Conservation (phyloP, 2,329 filamentous ascomycete genomes). For the Scedosporium boydii region DNA sequence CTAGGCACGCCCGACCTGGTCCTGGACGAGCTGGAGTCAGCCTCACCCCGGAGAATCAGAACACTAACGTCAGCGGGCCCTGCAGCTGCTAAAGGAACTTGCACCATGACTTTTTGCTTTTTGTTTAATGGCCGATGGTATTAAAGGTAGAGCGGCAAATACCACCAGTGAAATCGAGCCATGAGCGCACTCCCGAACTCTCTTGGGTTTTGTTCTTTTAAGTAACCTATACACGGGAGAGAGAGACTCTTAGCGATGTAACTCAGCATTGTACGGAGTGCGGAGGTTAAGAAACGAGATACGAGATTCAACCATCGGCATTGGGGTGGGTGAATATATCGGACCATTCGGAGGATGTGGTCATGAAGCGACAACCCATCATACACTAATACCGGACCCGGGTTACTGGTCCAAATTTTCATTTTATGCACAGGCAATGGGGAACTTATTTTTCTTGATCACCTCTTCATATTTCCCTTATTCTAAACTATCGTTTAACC, state of each 20-base stretch:
- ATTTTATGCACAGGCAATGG: background rate
- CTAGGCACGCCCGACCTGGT: slow-evolving; percentile 66
- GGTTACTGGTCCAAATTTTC: background rate
- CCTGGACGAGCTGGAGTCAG: slow-evolving; percentile 48
- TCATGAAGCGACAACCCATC: background rate
- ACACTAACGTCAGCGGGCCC: slow-evolving; percentile 45
- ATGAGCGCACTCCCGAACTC: background rate
- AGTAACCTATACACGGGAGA: background rate
- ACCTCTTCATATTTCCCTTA: background rate
- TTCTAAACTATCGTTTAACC: background rate
- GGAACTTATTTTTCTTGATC: background rate
- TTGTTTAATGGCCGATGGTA: slow-evolving; percentile 1
- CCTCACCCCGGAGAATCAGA: slow-evolving; percentile 45
- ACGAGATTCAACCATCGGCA: background rate
- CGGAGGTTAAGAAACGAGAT: background rate
- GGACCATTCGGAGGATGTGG: background rate
- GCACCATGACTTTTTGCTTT: background rate
- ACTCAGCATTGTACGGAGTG: background rate
- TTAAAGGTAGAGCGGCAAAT: background rate
- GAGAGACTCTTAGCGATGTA: background rate
- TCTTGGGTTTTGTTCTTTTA: background rate
- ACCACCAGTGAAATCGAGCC: background rate
- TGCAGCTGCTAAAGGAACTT: slow-evolving; percentile 42
- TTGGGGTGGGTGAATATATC: slow-evolving; percentile 1
- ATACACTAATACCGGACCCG: background rate